Percentiles rank a stretch among this genome's conserved stretches.
phyloP scores from a whole-genome alignment of 106 monocot species.

The Amphibolis antarctica region DNA sequence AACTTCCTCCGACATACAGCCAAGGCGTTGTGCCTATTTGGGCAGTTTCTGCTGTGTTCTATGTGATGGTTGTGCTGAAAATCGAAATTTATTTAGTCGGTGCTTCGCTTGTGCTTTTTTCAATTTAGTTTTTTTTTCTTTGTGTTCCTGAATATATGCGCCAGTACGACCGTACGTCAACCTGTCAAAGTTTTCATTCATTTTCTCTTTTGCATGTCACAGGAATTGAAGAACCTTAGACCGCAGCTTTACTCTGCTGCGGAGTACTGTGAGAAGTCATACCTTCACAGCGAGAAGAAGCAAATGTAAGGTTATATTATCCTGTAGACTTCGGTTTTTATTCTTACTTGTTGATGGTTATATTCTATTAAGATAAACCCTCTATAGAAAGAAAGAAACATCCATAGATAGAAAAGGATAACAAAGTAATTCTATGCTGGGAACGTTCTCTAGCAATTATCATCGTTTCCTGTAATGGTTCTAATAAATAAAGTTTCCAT shows the following conservation, averaged over 20 bases:
- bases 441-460: too few species aligned
- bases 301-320: conserved; percentile 44
- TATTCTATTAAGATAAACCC: background rate
- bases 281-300: conserved; percentile 91
- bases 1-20: too few species aligned
- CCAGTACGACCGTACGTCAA: background rate
- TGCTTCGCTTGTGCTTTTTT: too few species aligned
- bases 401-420: too few species aligned
- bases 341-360: background rate
- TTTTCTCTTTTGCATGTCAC: background rate
- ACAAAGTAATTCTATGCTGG: too few species aligned
- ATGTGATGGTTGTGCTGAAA: too few species aligned
- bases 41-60: too few species aligned
- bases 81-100: too few species aligned
- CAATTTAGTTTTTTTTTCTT: background rate
- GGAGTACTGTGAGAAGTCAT: conserved; percentile 94
- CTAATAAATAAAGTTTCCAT: too few species aligned
- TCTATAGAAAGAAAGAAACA: background rate
- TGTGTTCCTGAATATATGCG: background rate
- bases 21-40: too few species aligned
- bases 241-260: conserved; percentile 96
- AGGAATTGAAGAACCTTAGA: conserved; percentile 94
- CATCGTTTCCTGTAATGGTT: too few species aligned
- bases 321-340: background rate
- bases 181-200: background rate